A percentile compares a stretch with the other conserved stretches of the same genome.
Evolutionary conservation across 164 flowering plant species (phyloP).

Genomic region (Vitis rotundifolia): DNA sequence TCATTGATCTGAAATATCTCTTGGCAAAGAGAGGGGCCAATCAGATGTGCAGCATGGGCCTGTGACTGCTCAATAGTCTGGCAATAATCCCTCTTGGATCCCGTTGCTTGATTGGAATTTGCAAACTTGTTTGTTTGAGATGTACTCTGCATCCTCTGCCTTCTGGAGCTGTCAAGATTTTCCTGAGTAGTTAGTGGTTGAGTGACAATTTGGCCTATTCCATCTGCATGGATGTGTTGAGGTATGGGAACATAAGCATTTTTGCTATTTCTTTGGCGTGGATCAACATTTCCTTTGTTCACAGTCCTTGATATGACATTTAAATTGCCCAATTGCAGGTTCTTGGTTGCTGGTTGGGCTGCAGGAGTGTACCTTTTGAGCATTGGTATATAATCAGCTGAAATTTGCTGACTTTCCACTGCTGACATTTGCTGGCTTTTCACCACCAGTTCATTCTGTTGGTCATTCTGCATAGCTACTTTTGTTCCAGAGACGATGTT

Average conservation of each 20-base stretch:
- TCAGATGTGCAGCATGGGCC: background rate
- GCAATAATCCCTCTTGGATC: slow-evolving; percentile 33
- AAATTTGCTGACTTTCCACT: background rate
- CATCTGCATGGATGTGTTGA: slow-evolving; percentile 22
- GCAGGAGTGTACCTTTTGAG: slow-evolving; percentile 5
- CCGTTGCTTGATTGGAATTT: slow-evolving; percentile 19
- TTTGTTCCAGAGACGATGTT: background rate
- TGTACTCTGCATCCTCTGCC: slow-evolving; percentile 10
- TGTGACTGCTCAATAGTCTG: slow-evolving; percentile 12
- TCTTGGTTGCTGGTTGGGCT: slow-evolving; percentile 9
- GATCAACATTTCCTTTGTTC: slow-evolving; percentile 8
- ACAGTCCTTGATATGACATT: slow-evolving; percentile 10
- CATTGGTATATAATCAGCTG: background rate
- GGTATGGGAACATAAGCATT: slow-evolving; percentile 10
- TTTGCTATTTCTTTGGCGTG: slow-evolving; percentile 10
- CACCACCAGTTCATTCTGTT: slow-evolving; percentile 5
- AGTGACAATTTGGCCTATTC: slow-evolving; percentile 10
- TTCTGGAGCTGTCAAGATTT: slow-evolving; percentile 7
- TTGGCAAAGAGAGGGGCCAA: slow-evolving; percentile 13
- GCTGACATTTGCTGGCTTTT: slow-evolving; percentile 9
- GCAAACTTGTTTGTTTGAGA: slow-evolving; percentile 14
- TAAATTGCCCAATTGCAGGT: slow-evolving; percentile 13
- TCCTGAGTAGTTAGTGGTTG: slow-evolving; percentile 11
- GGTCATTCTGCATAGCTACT: slow-evolving; percentile 7
- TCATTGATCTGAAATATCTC: slow-evolving; percentile 11